phyloP scores from a whole-genome alignment of 2,329 filamentous ascomycete species.

The Mycogone perniciosa region DNA sequence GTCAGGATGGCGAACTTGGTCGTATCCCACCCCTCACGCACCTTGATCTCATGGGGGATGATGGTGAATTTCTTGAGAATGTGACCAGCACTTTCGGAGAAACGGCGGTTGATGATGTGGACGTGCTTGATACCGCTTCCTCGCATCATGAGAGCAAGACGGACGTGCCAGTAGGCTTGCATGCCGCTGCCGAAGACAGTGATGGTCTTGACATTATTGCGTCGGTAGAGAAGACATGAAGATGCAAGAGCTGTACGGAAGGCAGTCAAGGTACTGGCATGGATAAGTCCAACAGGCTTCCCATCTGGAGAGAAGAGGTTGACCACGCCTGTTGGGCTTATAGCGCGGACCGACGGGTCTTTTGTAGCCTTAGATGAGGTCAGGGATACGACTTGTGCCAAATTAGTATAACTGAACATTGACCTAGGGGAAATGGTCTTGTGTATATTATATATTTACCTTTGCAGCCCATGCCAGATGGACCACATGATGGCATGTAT shows the following conservation, averaged over 20 bases:
- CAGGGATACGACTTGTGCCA: constrained; percentile 53
- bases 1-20: constrained; percentile 65
- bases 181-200: constrained; percentile 82
- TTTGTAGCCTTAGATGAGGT: constrained; percentile 34
- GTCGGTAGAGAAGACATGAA: constrained; percentile 57
- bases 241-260: constrained; percentile 74
- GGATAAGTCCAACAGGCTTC: constrained; percentile 59
- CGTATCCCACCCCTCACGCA: constrained; percentile 55
- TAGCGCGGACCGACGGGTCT: constrained; percentile 25
- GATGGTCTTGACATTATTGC: constrained; percentile 65
- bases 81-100: constrained; percentile 49
- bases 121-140: constrained; percentile 67
- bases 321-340: constrained; percentile 57
- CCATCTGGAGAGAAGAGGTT: constrained; percentile 62
- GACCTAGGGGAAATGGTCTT: not conserved
- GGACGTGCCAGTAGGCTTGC: constrained; percentile 92
- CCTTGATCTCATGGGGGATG: constrained; percentile 38
- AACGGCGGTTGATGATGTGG: constrained; percentile 74
- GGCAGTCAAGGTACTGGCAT: constrained; percentile 68
- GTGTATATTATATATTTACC: constrained; percentile 29
- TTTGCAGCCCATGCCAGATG: constrained; percentile 61
- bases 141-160: constrained; percentile 70
- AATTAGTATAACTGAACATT: not conserved
- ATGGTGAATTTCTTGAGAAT: constrained; percentile 44
- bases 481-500: constrained; percentile 68